Evolutionary conservation across 2,329 filamentous ascomycete genomes (phyloP).

Genomic region (Arthrinium puccinioides): DNA sequence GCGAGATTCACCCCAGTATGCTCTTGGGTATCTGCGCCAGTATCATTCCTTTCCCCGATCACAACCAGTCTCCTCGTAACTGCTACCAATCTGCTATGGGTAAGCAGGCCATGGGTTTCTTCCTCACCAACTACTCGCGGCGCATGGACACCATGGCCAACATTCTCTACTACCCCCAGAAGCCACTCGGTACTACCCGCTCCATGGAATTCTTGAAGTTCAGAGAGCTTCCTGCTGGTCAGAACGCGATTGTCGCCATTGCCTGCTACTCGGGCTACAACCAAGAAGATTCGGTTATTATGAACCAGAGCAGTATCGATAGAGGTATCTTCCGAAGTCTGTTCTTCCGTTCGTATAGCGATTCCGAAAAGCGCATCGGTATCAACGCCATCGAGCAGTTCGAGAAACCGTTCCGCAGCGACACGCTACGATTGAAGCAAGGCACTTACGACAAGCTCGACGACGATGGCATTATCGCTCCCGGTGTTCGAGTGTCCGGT

Average conservation of each 20-base stretch:
- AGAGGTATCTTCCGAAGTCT: conserved; percentile 94
- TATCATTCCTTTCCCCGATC: conserved; percentile 99
- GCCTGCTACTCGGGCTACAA: conserved; percentile 98
- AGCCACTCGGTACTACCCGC: conserved; percentile 88
- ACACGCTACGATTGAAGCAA: conserved; percentile 88
- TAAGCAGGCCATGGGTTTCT: conserved; percentile 99
- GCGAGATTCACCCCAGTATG: conserved; percentile 99
- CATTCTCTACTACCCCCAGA: conserved; percentile 97
- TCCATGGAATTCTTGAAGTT: conserved; percentile 99
- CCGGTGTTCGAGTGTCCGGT: conserved; percentile 88
- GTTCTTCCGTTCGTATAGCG: conserved; percentile 96
- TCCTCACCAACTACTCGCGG: conserved; percentile 91
- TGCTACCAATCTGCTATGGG: conserved; percentile 99
- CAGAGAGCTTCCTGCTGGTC: conserved; percentile 90
- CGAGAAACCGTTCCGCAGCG: conserved; percentile 84
- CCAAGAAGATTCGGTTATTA: conserved; percentile 99
- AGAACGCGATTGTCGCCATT: conserved; percentile 98
- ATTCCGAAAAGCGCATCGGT: conserved; percentile 93
- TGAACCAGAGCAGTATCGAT: conserved; percentile 99
- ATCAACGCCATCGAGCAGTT: conserved; percentile 90
- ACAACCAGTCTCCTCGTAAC: conserved; percentile 98
- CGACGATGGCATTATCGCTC: conserved; percentile 89
- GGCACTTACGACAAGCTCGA: conserved; percentile 97
- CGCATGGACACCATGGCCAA: conserved; percentile 99
- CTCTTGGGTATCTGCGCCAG: conserved; percentile 96